phyloP scores from a whole-genome alignment of 176 grass and related monocot species.

The Olyra latifolia region DNA sequence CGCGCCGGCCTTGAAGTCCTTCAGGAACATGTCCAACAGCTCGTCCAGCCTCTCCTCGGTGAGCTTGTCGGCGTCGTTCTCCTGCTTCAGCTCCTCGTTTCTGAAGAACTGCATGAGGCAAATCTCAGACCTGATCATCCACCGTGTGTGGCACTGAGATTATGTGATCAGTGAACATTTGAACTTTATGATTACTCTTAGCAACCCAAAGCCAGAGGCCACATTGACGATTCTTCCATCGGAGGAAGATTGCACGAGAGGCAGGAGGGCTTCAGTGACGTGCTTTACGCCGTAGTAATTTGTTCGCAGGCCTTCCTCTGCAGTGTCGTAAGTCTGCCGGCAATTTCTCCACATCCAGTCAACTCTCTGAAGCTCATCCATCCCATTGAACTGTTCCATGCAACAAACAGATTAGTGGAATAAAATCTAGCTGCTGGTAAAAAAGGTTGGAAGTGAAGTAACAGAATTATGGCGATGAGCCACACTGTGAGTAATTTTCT shows the following conservation, averaged over 20 bases:
- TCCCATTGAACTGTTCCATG: conserved; percentile 22
- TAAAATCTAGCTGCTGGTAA: background rate
- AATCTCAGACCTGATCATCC: background rate
- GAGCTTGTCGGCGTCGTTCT: conserved; percentile 30
- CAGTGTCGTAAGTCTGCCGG: conserved; percentile 4
- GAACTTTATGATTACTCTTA: conserved; percentile 14
- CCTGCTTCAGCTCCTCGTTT: conserved; percentile 39
- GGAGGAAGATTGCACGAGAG: conserved; percentile 47
- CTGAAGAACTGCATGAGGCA: conserved; percentile 27
- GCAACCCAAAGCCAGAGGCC: conserved; percentile 2
- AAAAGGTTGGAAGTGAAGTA: background rate
- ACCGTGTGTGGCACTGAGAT: background rate
- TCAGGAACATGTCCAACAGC: conserved; percentile 31
- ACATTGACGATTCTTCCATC: conserved; percentile 55
- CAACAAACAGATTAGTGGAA: background rate
- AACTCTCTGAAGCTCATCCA: background rate
- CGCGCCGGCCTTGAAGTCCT: conserved; percentile 37
- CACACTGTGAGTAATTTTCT: background rate
- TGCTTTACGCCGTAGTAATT: conserved; percentile 60
- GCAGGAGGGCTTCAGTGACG: conserved; percentile 43
- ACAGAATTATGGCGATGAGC: background rate
- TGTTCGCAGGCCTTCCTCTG: conserved; percentile 33
- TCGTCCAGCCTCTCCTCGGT: conserved; percentile 48
- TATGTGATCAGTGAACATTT: background rate
- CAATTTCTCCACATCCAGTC: background rate